phyloP scores from a whole-genome alignment of 2,329 filamentous ascomycete genomes.

The Fusarium mexicanum region DNA sequence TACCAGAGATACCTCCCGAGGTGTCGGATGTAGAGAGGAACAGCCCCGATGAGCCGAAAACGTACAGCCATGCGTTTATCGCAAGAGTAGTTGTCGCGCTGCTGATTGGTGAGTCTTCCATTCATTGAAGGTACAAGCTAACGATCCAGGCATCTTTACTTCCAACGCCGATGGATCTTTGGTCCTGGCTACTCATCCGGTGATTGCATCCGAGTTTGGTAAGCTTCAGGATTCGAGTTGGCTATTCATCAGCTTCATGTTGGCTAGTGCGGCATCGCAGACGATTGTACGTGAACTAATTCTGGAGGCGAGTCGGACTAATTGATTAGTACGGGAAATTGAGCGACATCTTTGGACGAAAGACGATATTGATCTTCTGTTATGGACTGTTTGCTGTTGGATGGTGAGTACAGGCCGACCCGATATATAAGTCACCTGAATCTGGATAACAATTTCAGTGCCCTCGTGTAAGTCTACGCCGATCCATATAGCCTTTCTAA shows the following conservation, averaged over 20 bases:
- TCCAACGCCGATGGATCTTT: slow-evolving; percentile 71
- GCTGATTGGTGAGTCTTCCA: rapidly evolving
- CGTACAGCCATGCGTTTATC: background rate
- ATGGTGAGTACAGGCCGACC: slow-evolving; percentile 48
- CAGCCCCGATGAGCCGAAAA: background rate
- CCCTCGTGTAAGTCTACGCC: slow-evolving; percentile 24
- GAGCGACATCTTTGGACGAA: slow-evolving; percentile 45
- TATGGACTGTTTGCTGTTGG: slow-evolving; percentile 44
- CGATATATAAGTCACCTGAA: background rate
- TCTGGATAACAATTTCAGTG: slow-evolving; percentile 2
- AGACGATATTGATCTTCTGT: slow-evolving; percentile 39
- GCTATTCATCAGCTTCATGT: slow-evolving; percentile 46
- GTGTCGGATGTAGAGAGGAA: background rate
- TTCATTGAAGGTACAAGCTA: rapidly evolving
- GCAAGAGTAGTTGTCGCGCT: background rate
- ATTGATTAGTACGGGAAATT: slow-evolving; percentile 47
- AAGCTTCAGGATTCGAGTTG: slow-evolving; percentile 63
- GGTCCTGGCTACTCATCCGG: slow-evolving; percentile 72
- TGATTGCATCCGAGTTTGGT: slow-evolving; percentile 69
- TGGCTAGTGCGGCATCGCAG: slow-evolving; percentile 47
- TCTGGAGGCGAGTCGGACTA: rapidly evolving
- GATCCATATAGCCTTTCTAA: background rate
- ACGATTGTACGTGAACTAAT: slow-evolving; percentile 2
- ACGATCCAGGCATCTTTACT: slow-evolving; percentile 60
- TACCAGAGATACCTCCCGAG: background rate